Percentiles rank a stretch among this genome's conserved stretches.
These are phyloP conservation scores for Aspergillus costaricaensis DNA, from an alignment of 2,329 filamentous ascomycete species.

Conservation along the genomic window DNA sequence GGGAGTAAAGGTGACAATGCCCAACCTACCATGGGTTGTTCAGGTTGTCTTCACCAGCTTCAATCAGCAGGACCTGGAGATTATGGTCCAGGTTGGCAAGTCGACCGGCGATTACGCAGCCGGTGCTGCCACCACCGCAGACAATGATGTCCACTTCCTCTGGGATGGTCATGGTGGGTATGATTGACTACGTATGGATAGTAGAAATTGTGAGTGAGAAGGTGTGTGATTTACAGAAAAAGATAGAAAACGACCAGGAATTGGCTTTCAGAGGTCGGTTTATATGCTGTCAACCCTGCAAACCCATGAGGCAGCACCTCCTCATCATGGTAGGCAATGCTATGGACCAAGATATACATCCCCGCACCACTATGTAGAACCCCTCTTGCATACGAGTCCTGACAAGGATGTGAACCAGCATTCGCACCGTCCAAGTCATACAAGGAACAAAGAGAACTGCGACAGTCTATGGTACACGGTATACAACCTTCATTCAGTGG, in stretches of 20 bases:
- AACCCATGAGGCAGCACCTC: not conserved
- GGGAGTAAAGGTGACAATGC: not conserved
- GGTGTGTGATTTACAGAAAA: not conserved
- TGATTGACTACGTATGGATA: not conserved
- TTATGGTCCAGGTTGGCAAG: constrained; percentile 76
- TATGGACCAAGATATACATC: not conserved
- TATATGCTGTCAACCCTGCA: not conserved
- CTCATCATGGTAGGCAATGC: not conserved
- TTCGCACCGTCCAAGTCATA: not conserved
- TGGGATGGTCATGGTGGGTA: constrained; percentile 60
- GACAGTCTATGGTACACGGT: not conserved
- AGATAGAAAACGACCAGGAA: not conserved
- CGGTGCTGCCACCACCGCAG: constrained; percentile 69
- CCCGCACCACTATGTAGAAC: not conserved
- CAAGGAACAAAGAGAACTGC: not conserved
- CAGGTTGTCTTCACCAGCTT: constrained; percentile 70
- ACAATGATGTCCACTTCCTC: constrained; percentile 83
- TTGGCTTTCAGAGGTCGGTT: not conserved
- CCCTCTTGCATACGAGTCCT: not conserved
- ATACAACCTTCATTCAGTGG: not conserved
- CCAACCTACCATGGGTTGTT: constrained; percentile 67
- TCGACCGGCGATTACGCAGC: constrained; percentile 45
- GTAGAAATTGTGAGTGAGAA: not conserved
- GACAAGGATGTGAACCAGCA: not conserved
- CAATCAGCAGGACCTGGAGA: constrained; percentile 69